Evolutionary conservation across 1,284 basidiomycete genomes (phyloP), one percentile per base, ranked within the genome.

Genomic region (Sanghuangporus baumii): DNA sequence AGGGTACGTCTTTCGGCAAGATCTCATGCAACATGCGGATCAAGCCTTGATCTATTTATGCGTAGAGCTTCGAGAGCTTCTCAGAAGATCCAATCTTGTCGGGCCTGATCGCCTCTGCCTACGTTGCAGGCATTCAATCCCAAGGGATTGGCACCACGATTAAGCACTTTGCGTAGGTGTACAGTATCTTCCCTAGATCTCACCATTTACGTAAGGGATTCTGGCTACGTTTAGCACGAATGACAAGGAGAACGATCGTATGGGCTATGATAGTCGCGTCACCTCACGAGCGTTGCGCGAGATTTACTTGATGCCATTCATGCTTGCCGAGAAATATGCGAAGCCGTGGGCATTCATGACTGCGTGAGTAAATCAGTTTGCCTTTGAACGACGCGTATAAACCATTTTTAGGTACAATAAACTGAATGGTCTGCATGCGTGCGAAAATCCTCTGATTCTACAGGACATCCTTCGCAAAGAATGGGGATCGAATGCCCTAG

Each of bases 231-330:
- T 9, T 12, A 59, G 51, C 18, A 85, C 79, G 34, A 89, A 90
- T 68, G 88, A 91, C 74, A 88, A 88, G 69, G 88, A 90, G 70
- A 79, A 87, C 66, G 87, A 89, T 69, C 79, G 87, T 1, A 79
- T 81, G 70, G 86, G 71, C 4, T 88, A 84, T 67, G 80, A 88
- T 68, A 84, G 82, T 59, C 74, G 87, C 62, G 74, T 89, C 66
- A 81, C 80, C 64, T 79, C 83, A 63, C 83, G 91, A 36, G 87
- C 91, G 0, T 78, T 94, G 50, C 81, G 90, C 34, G 92, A 94
- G 72, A 82, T 94, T 55, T 94, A 94, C 73, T 78, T 93, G 46
- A 83, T 88, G 78, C 87, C 88, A 0, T 94, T 94, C 77, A 89
- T 93, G 85, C 80, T 94, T 50, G 88, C 90, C 0, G 83, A 90